A percentile compares a stretch with the other conserved stretches of the same genome.
Evolutionary conservation across 768 basidiomycete genomes (phyloP).

Genomic region (Lepiota brunneoincarnata): DNA sequence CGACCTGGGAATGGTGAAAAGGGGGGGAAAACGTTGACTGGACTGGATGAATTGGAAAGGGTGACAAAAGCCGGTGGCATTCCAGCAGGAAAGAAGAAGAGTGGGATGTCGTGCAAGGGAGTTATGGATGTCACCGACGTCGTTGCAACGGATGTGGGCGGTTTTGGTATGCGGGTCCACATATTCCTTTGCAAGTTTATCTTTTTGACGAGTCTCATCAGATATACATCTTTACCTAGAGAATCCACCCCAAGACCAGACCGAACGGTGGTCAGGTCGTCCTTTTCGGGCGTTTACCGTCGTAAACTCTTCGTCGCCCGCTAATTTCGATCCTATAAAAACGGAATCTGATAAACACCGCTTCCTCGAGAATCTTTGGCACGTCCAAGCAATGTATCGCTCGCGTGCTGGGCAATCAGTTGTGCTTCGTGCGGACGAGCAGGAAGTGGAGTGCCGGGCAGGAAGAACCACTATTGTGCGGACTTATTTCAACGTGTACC

Average conservation of each 20-base stretch:
- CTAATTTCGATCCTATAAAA: conserved; percentile 63
- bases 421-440: conserved; percentile 65
- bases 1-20: conserved; percentile 76
- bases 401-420: conserved; percentile 72
- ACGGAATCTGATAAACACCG: conserved; percentile 69
- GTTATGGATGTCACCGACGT: conserved; percentile 84
- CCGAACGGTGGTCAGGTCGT: conserved; percentile 85
- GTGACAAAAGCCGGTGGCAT: conserved; percentile 61
- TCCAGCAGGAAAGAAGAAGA: conserved; percentile 69
- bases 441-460: conserved; percentile 68
- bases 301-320: conserved; percentile 69
- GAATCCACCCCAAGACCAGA: conserved; percentile 76
- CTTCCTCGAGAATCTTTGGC: conserved; percentile 90
- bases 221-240: conserved; percentile 88
- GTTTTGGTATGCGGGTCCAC: conserved; percentile 56
- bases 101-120: conserved; percentile 80
- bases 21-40: conserved; percentile 66
- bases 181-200: not conserved
- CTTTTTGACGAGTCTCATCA: conserved; percentile 24
- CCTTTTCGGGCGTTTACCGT: conserved; percentile 78
- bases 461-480: conserved; percentile 65
- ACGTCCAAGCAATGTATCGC: conserved; percentile 78
- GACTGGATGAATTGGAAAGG: conserved; percentile 78
- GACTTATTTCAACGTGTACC: conserved; percentile 90
- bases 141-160: conserved; percentile 81